phyloP scores from a whole-genome alignment of 1,139 yeast genomes.

The Entelexis paramagnoliae region DNA sequence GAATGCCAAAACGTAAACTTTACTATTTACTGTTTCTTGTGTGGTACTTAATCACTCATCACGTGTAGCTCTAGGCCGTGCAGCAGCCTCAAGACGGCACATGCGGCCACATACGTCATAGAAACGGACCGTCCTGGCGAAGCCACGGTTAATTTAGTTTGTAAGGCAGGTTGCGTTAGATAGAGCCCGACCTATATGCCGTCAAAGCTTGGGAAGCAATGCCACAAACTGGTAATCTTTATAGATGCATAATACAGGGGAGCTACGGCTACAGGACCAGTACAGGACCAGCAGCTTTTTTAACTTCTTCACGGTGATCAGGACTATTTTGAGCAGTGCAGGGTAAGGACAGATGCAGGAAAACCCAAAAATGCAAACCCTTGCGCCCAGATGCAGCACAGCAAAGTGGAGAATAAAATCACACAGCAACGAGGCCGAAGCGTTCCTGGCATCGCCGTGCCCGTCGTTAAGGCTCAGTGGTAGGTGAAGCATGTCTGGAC shows the following conservation, averaged over 20 bases:
- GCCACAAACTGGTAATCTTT: too few relatives aligned
- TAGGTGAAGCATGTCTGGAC: too few relatives aligned
- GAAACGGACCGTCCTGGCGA: neutral
- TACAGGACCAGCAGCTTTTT: too few relatives aligned
- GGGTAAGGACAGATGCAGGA: neutral
- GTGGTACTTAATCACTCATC: too few relatives aligned
- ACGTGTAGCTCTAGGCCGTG: neutral
- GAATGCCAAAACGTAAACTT: too few relatives aligned
- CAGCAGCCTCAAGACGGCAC: neutral
- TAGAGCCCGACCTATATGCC: neutral
- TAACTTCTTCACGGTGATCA: too few relatives aligned
- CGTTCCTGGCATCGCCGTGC: too few relatives aligned
- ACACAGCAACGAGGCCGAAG: neutral
- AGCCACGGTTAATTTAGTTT: neutral
- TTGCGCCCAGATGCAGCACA: neutral
- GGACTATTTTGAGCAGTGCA: neutral
- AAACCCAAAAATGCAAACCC: neutral
- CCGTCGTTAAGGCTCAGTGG: too few relatives aligned
- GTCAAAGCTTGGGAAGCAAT: too few relatives aligned
- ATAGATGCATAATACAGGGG: too few relatives aligned
- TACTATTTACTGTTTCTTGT: neutral
- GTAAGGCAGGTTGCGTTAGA: neutral
- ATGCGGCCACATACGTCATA: conserved; percentile 1
- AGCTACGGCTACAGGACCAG: too few relatives aligned
- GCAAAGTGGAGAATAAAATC: conserved; percentile 3